Percentiles rank a stretch among this genome's conserved stretches.
Conservation (phyloP, 805 yeast genomes). For the Teunomyces cretensis region DNA sequence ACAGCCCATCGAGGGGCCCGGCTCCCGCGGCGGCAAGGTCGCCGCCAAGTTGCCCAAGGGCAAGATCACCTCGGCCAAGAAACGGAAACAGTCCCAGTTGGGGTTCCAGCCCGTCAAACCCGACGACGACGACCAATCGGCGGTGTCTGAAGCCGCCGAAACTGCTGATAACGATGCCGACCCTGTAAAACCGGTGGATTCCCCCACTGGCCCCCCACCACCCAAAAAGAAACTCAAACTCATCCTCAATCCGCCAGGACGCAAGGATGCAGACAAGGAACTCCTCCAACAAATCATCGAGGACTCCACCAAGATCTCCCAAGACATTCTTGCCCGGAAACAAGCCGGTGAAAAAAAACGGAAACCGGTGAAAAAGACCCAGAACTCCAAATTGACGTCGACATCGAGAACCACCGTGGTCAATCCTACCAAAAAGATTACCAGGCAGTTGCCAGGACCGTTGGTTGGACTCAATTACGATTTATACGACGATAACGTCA, state of each 20-base stretch:
- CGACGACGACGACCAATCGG: no score
- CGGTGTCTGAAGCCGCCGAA: no score
- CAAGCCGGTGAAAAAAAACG: no score
- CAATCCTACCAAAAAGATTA: slow-evolving; percentile 24
- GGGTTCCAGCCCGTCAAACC: not conserved
- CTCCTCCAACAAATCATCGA: not conserved
- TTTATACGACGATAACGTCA: slow-evolving; percentile 36
- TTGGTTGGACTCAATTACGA: slow-evolving; percentile 34
- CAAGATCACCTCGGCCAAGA: slow-evolving; percentile 23
- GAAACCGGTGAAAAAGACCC: not conserved
- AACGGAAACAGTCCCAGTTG: slow-evolving; percentile 19
- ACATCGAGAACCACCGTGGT: slow-evolving; percentile 31
- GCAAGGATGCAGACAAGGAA: slow-evolving; percentile 2
- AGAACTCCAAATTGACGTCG: slow-evolving; percentile 3
- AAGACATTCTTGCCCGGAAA: no score
- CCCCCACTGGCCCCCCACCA: no score
- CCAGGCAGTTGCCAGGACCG: slow-evolving; percentile 42
- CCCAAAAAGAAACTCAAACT: slow-evolving; percentile 1
- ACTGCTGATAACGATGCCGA: no score
- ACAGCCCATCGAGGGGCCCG: slow-evolving; percentile 38
- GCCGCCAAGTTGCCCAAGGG: slow-evolving; percentile 23
- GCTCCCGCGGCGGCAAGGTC: slow-evolving; percentile 37
- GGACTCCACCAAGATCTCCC: not conserved
- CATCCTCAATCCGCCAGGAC: not conserved
- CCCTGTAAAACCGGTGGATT: no score